Conservation (phyloP, 1,139 yeast species). For the Geotrichum reessii region DNA sequence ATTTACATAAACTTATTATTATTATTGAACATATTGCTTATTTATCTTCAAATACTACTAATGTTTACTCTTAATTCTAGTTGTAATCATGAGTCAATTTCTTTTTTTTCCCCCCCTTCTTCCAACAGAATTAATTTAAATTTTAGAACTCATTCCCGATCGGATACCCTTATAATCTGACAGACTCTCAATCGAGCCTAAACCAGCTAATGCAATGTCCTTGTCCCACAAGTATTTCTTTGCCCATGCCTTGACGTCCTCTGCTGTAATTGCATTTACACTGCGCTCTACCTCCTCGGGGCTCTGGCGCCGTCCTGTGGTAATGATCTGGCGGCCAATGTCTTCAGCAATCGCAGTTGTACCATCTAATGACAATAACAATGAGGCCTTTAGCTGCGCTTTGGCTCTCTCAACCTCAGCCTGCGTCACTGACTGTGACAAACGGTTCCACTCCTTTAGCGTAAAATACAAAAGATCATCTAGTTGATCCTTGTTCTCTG, state of each 20-base stretch:
- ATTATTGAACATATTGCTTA: no score
- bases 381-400: slow-evolving; percentile 88
- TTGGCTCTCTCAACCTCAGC: slow-evolving; percentile 92
- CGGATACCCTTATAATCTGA: slow-evolving; percentile 54
- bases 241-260: slow-evolving; percentile 86
- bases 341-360: slow-evolving; percentile 96
- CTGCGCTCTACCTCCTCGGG: slow-evolving; percentile 89
- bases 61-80: no score
- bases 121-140: no score
- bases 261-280: slow-evolving; percentile 70
- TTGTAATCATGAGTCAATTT: no score
- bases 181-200: slow-evolving; percentile 69
- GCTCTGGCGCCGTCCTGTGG: slow-evolving; percentile 83
- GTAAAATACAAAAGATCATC: slow-evolving; percentile 68
- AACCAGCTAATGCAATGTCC: slow-evolving; percentile 84
- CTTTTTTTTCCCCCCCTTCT: no score
- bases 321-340: slow-evolving; percentile 92
- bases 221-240: slow-evolving; percentile 69
- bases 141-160: slow-evolving; percentile 34
- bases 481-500: slow-evolving; percentile 65
- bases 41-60: no score
- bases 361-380: slow-evolving; percentile 84
- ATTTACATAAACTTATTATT: no score
- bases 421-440: slow-evolving; percentile 72
- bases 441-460: slow-evolving; percentile 80